Evolutionary conservation across 2,329 filamentous ascomycete genomes (phyloP).

Genomic region (Exophiala sp.): DNA sequence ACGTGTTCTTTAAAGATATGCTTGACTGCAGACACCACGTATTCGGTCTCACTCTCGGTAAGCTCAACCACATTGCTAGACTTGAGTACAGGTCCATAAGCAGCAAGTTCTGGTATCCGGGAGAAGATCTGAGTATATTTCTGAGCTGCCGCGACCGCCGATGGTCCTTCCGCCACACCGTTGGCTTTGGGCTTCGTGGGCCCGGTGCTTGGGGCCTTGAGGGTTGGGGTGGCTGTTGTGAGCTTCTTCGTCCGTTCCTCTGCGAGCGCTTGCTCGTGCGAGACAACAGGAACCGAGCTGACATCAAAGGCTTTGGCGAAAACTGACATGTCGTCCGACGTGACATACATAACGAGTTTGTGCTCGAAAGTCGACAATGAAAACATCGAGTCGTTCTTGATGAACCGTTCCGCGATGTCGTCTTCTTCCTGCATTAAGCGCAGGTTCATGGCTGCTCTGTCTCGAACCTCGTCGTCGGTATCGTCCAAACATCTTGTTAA

Average conservation of each 20-base stretch:
- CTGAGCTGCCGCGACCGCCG: constrained; percentile 75
- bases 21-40: constrained; percentile 89
- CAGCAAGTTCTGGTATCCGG: constrained; percentile 84
- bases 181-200: constrained; percentile 67
- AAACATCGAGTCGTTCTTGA: constrained; percentile 96
- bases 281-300: constrained; percentile 84
- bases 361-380: constrained; percentile 93
- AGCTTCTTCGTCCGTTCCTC: constrained; percentile 98
- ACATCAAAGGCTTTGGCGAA: constrained; percentile 89
- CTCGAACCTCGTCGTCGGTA: constrained; percentile 94
- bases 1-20: constrained; percentile 97
- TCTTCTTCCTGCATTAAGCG: constrained; percentile 90
- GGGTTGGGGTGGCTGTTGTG: constrained; percentile 82
- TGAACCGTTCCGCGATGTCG: constrained; percentile 78
- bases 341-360: constrained; percentile 96
- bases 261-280: constrained; percentile 90
- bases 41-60: constrained; percentile 95
- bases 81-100: constrained; percentile 88
- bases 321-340: constrained; percentile 79
- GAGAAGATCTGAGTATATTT: constrained; percentile 85
- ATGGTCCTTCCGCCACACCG: constrained; percentile 69
- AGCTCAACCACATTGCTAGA: constrained; percentile 82
- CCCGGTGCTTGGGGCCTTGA: constrained; percentile 85
- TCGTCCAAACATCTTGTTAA: constrained; percentile 93
- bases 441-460: constrained; percentile 89